Evolutionary conservation across 495 filamentous ascomycete species (phyloP), one percentile per base, ranked within the genome.

Genomic region (Geopyxis carbonaria): DNA sequence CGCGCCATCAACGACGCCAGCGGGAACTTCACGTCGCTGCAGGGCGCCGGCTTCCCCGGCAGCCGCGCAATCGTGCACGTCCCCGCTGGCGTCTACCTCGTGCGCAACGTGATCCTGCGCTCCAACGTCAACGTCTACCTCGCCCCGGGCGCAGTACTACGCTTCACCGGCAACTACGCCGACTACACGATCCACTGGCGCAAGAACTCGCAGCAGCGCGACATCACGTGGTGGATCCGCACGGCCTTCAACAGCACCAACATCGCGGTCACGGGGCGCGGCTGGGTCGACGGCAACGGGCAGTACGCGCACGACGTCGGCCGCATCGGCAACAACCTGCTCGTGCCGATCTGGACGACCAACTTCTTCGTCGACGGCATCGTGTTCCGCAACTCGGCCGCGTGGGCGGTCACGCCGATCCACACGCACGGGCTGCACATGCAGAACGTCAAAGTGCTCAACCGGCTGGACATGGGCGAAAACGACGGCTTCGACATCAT

Each of bases 191-290:
- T 30, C 4, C 45, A 48, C 15, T 48, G 45, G 45, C 19, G 36
- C 31, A 48, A 48, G 25, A 28, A 11, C 27, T 48, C 45, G 5
- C 45, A 48, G 22, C 35, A 32, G 15, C 41, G 45, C 6, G 31
- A 45, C 21, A 39, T 48, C 14, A 48, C 45, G 5, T 44, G 42
- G 42, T 48, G 45, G 45, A 44, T 48, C 8, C n/a, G 34, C 5
- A 48, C 45, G 7, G 45, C 29, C 28, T 44, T 44, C 9, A 32
- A 32, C 28, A 31, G 28, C 14, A 38, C 11, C 10, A 48, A 48
- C 23, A 40, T 48, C 34, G 30, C 28, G 22, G 31, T 48, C 30
- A 44, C 33, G 16, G 45, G 45, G 2, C 45, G 42, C 0, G 45
- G 45, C 1, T 33, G 31, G 2, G 8, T 48, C 11, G 45, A 48